Evolutionary conservation across 495 filamentous ascomycete species (phyloP), one percentile per base, ranked within the genome.

Genomic region (Neurospora sp.): DNA sequence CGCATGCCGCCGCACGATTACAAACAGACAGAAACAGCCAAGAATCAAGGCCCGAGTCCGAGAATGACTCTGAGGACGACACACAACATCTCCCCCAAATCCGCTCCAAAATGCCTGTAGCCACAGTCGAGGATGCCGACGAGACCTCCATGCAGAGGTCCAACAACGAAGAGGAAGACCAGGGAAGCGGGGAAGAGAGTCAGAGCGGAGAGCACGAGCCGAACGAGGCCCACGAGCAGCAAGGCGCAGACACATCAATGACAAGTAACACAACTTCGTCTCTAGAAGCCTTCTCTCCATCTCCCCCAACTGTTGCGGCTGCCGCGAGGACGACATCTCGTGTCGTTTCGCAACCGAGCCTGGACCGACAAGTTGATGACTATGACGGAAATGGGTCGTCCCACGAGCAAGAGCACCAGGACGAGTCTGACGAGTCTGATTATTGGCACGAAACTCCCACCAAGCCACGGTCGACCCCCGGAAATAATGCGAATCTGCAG

Each of bases 301-400:
- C 91, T 5, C 92, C 91, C 8, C 91, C 92, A 16, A 88, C 89
- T 0, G 87, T 88, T 10, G 89, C 89, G 3, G 90, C 89, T 1
- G 85, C 88, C 12, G 87, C 86, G 40, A 83, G 91, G 73, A 87
- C 85, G 2, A 78, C 86, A 1, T 88, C 88, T 8, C 82, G 87
- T 39, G 85, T 82, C 42, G 74, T 86, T 39, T 87, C 87, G 1
- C 82, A 79, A 74, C 80, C 82, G 48, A 86, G 82, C n/a, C 76
- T 76, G 69, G 39, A 65, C 18, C 74, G 74, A 31, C 73, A 71
- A 14, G 48, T 69, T 4, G 73, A 74, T 8, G 69, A 75, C 11
- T 37, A 75, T n/a, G 72, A 72, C 22, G 69, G 39, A 27, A 48
- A 68, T 71, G 40, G 69, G 11, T 39, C 53, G 38, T 11, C 44